Percentiles rank a stretch among this genome's conserved stretches.
phyloP scores from a whole-genome alignment of 1,139 yeast genomes.

The Yamadazyma diospyri region DNA sequence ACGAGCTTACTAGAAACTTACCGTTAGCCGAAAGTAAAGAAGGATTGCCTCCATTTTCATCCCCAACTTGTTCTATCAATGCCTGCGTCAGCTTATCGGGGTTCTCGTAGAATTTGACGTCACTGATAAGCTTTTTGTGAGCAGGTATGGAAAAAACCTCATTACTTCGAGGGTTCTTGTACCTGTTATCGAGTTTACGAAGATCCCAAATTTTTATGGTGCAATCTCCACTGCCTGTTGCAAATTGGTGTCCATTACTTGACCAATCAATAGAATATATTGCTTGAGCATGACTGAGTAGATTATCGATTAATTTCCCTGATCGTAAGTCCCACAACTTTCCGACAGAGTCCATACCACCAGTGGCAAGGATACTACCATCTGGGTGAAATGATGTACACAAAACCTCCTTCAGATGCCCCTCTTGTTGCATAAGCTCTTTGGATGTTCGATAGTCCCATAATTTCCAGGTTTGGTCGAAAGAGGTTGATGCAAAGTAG shows the following conservation, averaged over 20 bases:
- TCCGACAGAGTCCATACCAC: conserved; percentile 74
- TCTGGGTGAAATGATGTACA: conserved; percentile 67
- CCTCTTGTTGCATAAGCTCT: conserved; percentile 61
- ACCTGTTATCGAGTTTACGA: conserved; percentile 33
- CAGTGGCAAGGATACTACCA: conserved; percentile 74
- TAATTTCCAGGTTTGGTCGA: conserved; percentile 83
- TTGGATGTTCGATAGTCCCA: conserved; percentile 62
- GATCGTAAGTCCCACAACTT: conserved; percentile 85
- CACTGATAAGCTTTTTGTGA: conserved; percentile 72
- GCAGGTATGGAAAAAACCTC: conserved; percentile 63
- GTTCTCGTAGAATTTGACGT: conserved; percentile 49
- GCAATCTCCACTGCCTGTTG: conserved; percentile 85
- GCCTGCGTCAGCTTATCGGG: conserved; percentile 11
- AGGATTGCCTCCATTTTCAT: conserved; percentile 26
- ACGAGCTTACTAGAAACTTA: conserved; percentile 52
- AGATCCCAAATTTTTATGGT: conserved; percentile 84
- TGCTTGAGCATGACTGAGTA: conserved; percentile 70
- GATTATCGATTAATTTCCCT: conserved; percentile 60
- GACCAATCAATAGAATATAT: conserved; percentile 75
- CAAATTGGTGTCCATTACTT: conserved; percentile 69
- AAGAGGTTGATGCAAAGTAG: conserved; percentile 67
- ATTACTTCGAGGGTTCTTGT: conserved; percentile 17
- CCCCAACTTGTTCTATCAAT: conserved; percentile 19
- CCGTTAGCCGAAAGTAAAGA: conserved; percentile 32
- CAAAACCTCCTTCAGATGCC: conserved; percentile 76